These are phyloP conservation scores for Closterium sp. DNA, from an alignment of 139 green algal genomes.

Conservation along the genomic window DNA sequence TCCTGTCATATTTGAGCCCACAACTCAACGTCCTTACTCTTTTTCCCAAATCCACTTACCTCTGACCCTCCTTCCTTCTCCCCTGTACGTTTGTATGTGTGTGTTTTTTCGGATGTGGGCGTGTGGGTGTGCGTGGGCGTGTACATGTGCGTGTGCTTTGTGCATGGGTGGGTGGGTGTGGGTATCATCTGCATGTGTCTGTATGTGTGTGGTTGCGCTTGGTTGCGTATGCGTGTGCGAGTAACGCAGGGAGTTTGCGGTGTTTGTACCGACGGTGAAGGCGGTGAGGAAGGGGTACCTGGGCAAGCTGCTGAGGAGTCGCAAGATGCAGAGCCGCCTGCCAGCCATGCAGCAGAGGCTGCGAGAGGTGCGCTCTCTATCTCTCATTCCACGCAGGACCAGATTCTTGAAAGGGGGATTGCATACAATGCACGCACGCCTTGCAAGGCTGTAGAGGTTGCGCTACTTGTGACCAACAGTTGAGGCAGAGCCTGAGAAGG, in stretches of 20 bases:
- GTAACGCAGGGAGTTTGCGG: background rate
- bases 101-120: no score
- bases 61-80: no score
- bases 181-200: no score
- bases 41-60: no score
- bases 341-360: background rate
- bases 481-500: no score
- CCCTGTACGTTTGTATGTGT: no score
- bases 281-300: background rate
- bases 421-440: background rate
- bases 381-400: background rate
- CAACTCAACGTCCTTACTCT: no score
- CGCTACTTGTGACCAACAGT: no score
- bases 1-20: no score
- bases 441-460: background rate
- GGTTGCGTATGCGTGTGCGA: no score
- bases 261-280: background rate
- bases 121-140: background rate
- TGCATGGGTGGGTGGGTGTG: background rate
- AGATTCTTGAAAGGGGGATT: background rate
- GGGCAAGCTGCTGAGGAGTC: background rate
- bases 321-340: background rate
- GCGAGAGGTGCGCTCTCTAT: background rate
- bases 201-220: no score
- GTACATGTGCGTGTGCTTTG: no score